phyloP scores from a whole-genome alignment of 129 eudicot genomes.

The Flaveria robusta region DNA sequence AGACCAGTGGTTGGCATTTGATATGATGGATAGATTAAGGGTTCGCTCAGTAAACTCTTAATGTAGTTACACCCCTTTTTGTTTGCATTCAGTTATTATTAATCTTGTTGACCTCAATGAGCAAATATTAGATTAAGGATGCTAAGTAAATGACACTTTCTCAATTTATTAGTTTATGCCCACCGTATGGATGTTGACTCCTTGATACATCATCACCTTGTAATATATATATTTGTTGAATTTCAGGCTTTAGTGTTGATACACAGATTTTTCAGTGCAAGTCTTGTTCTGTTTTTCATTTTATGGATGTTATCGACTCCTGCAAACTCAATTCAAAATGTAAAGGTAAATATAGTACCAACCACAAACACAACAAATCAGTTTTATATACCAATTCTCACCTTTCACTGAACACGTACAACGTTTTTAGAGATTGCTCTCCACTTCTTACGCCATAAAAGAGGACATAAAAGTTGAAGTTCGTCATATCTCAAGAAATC shows the following conservation, averaged over 20 bases:
- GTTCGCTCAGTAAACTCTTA: not conserved
- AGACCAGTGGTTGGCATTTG: constrained; percentile 5
- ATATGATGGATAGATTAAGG: not conserved
- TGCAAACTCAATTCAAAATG: constrained; percentile 44
- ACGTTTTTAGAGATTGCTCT: constrained; percentile 44
- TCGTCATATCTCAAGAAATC: constrained; percentile 32
- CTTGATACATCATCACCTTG: constrained; percentile 6
- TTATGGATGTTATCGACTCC: constrained; percentile 73
- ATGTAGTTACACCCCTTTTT: not conserved
- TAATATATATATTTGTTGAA: constrained; percentile 28
- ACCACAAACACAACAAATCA: constrained; percentile 10
- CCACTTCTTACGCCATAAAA: constrained; percentile 42
- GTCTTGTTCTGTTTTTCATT: constrained; percentile 72
- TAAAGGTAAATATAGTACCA: constrained; percentile 50
- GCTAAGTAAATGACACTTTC: not conserved
- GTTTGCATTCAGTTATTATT: not conserved
- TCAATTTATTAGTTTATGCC: not conserved
- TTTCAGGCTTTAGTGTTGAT: constrained; percentile 88
- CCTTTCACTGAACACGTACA: constrained; percentile 15
- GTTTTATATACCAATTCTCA: constrained; percentile 25
- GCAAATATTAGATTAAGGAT: not conserved
- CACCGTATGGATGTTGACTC: constrained; percentile 7
- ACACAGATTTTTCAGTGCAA: constrained; percentile 78
- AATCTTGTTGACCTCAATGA: constrained; percentile 2
- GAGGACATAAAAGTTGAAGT: constrained; percentile 62